These are phyloP conservation scores for Pseudogymnoascus sp. DNA, from an alignment of 2,329 filamentous ascomycete species.

Conservation along the genomic window DNA sequence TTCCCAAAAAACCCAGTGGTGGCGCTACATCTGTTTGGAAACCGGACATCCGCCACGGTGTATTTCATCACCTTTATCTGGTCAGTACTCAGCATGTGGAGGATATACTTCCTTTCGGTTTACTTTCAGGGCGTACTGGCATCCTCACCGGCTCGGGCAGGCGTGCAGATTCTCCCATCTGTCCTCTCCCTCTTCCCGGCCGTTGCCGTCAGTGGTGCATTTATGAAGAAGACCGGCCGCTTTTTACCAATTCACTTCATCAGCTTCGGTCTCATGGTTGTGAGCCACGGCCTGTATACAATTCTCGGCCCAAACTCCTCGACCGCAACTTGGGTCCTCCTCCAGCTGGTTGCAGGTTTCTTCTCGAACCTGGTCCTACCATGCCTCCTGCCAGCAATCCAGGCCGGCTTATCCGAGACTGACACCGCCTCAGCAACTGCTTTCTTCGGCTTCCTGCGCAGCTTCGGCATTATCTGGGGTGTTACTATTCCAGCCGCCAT, in stretches of 20 bases:
- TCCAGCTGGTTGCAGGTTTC: slow-evolving; percentile 34
- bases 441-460: slow-evolving; percentile 34
- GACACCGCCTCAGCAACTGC: slow-evolving; percentile 24
- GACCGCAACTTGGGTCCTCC: slow-evolving; percentile 33
- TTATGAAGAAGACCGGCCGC: slow-evolving; percentile 34
- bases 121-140: slow-evolving; percentile 30
- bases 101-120: slow-evolving; percentile 26
- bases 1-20: slow-evolving; percentile 29
- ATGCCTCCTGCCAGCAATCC: slow-evolving; percentile 35
- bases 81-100: slow-evolving; percentile 30
- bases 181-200: slow-evolving; percentile 34
- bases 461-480: slow-evolving; percentile 40
- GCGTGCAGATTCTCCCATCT: slow-evolving; percentile 36
- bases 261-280: slow-evolving; percentile 28
- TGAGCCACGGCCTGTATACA: slow-evolving; percentile 31
- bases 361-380: slow-evolving; percentile 37
- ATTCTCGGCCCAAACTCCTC: slow-evolving; percentile 32
- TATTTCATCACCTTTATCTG: slow-evolving; percentile 30
- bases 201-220: slow-evolving; percentile 33
- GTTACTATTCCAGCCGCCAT: slow-evolving; percentile 36
- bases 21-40: slow-evolving; percentile 34
- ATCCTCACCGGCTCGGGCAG: slow-evolving; percentile 34
- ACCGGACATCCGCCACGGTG: slow-evolving; percentile 22
- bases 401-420: slow-evolving; percentile 31
- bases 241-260: slow-evolving; percentile 38